Evolutionary conservation across 805 yeast genomes (phyloP), one percentile per base, ranked within the genome.

Genomic region (Ogataea degrootiae): DNA sequence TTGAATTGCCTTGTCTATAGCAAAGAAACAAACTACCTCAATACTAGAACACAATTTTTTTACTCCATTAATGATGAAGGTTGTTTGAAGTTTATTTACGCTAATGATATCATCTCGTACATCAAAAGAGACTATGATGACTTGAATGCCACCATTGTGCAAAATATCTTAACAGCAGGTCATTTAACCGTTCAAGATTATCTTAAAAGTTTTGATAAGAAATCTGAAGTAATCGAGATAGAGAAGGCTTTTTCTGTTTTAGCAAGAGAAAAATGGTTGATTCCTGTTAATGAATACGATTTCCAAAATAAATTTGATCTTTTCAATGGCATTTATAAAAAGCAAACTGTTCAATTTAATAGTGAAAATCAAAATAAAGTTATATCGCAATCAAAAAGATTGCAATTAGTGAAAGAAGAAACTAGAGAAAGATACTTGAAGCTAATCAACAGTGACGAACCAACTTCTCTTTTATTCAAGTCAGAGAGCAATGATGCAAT

Each of bases 151-250:
- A 80, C 80, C 44, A 76, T 87, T 21, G 70, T 87, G 12, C 89
- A 84, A 57, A 85, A 85, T 57, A 68, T 89, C 39, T 62, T 87
- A n/a, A 74, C 80, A 5, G 68, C 79, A 45, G 97, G 96, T 0
- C 82, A 82, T 56, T 61, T 89, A 46, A 74, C 80, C 5, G 68
- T 79, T 2, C 64, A 69, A 3, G 88, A 85, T 52, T 81, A 77
- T 53, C 42, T 70, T 53, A 41, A 59, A 43, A 66, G 65, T 36
- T 61, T 57, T 2, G 59, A 59, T 7, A 56, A 59, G 4, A 52
- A 59, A 8, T 50, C 61, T 12, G 53, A 62, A 37, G 40, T 50
- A 11, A 42, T 44, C 23, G 63, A 69, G 15, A 55, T 68, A 15
- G 71, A 68, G 37, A 65, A 66, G 23, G 66, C 69, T 6, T 73